These are phyloP conservation scores for Paspalum vaginatum DNA, from an alignment of 176 grass and related monocot species.

Conservation along the genomic window DNA sequence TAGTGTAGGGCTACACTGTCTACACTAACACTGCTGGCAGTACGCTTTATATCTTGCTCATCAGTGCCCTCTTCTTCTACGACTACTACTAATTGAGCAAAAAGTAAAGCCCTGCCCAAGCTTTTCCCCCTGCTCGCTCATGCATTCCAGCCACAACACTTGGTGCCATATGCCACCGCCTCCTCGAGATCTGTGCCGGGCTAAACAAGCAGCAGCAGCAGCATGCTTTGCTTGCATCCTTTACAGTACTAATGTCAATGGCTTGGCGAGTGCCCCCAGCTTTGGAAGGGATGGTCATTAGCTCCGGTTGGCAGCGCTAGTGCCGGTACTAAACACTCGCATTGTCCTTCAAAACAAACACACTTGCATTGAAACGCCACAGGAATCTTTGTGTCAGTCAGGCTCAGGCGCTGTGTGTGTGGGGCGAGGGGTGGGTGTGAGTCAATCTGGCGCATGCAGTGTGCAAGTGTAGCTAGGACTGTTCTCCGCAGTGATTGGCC, in stretches of 20 bases:
- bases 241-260: conserved; percentile 43
- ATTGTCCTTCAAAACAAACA: not conserved
- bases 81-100: conserved; percentile 23
- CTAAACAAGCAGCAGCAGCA: conserved; percentile 22
- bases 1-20: conserved; percentile 28
- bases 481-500: conserved; percentile 44
- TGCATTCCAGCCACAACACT: conserved; percentile 39
- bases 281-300: conserved; percentile 31
- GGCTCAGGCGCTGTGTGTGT: conserved; percentile 6
- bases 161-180: not conserved
- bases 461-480: conserved; percentile 36
- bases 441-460: conserved; percentile 23
- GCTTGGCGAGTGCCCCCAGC: conserved; percentile 10
- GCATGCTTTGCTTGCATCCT: conserved; percentile 21
- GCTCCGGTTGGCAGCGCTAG: not conserved
- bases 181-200: conserved; percentile 52
- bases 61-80: too few relatives aligned
- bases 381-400: conserved; percentile 39
- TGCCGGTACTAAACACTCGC: conserved; percentile 23
- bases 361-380: conserved; percentile 37
- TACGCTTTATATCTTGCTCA: conserved; percentile 3
- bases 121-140: conserved; percentile 32
- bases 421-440: not conserved
- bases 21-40: not conserved
- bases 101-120: conserved; percentile 27